Evolutionary conservation across 1,284 basidiomycete genomes (phyloP).

Genomic region (Inonotus hispidus): DNA sequence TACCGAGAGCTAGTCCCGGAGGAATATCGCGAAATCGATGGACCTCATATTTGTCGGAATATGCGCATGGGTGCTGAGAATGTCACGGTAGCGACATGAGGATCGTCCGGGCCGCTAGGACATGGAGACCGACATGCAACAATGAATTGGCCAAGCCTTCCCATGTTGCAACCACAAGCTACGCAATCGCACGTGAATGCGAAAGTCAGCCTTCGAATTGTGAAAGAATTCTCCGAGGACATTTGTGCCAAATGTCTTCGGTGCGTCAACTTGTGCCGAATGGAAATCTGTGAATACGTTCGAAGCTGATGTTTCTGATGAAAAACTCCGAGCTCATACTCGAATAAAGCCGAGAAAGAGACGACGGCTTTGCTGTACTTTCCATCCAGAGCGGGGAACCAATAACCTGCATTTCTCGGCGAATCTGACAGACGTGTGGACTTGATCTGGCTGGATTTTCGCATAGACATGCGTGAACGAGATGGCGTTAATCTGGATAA

Average conservation of each 20-base stretch:
- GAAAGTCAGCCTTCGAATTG: background rate
- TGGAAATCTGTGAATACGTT: background rate
- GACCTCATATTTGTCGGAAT: background rate
- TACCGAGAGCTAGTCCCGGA: background rate
- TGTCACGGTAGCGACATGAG: background rate
- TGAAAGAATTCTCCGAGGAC: background rate
- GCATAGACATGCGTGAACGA: too few relatives aligned
- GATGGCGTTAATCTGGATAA: too few relatives aligned
- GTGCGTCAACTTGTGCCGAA: background rate
- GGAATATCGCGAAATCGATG: background rate
- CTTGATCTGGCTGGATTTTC: too few relatives aligned
- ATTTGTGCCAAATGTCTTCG: background rate
- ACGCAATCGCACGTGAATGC: background rate
- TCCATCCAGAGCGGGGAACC: too few relatives aligned
- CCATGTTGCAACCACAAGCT: background rate
- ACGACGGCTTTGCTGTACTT: background rate
- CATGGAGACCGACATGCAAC: background rate
- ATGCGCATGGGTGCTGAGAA: background rate
- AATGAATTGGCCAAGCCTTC: background rate
- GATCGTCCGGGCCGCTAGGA: background rate
- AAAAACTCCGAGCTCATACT: background rate
- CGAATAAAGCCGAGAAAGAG: background rate
- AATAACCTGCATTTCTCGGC: too few relatives aligned
- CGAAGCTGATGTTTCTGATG: background rate
- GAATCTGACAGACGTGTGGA: too few relatives aligned